Base-by-base conservation (phyloP, 768 basidiomycete genomes). In the Ephemerocybe angulata region DNA sequence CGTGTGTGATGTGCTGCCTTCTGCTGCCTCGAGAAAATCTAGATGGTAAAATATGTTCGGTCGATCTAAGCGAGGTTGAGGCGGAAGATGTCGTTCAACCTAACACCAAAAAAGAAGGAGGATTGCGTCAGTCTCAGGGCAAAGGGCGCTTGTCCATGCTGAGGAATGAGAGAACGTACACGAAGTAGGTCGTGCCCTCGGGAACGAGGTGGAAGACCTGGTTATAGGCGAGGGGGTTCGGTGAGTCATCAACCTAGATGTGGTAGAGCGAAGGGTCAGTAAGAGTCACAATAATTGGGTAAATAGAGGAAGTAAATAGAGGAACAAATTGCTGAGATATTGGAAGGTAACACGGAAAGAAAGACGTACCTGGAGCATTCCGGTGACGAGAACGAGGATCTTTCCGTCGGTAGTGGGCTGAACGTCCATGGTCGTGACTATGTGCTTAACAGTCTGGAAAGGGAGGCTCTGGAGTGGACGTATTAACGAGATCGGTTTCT, bases 161-260 rank as follows among this genome's bases (percentile, higher is more conserved):
- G n/a, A 46, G 47, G 48, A 50, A 49, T 27, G 22, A 29, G 27
- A 19, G 38, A 11, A 76, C 90, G 44, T 71, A 94, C 93, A 98
- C 89, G 67, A 86, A 98, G 77, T 88, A 95, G 60, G 82, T 82
- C 19, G 60, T 62, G 4, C 77, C 82, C 2, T 95, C 90, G 25
- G 83, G 86, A 51, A 90, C 79, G 55, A 99, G 84, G 61, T 96
- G 93, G 84, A 99, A 99, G 58, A 85, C 77, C 73, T 99, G 97
- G 60, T 86, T 90, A 77, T 91, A 99, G 63, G 84, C 85, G 54
- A 99, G 75, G n/a, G 91, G 84, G 61, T 90, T 89, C 54, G 71
- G 40, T 59, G 77, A 78, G 58, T 89, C 91, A 62, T 98, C 95
- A 60, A 98, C 84, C 91, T 93, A 60, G 8, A 22, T 15, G 21